Base-by-base conservation (phyloP, 805 yeast species). In the Cyberlindnera subsufficiens region DNA sequence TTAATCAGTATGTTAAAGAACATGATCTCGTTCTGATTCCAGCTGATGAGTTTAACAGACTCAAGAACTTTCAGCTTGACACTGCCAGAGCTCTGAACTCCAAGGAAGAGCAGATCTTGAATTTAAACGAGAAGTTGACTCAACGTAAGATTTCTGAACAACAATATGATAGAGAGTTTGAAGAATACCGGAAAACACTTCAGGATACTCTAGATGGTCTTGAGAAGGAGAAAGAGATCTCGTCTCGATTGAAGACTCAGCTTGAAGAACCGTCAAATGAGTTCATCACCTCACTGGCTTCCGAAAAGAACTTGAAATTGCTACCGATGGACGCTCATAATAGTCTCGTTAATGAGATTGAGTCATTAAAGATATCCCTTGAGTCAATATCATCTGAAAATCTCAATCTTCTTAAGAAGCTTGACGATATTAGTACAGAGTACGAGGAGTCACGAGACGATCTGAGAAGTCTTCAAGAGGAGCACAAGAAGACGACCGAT, bases 211-310 rank as follows among this genome's bases (percentile, higher is more conserved):
- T 39, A 4, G n/a, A 31, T 7, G 46, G 40, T 6, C 35, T 42
- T 14, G 38, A 34, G 20, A 30, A 32, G 22, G 48, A 43, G 10
- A 39, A 41, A 4, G 30, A 10, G 1, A 30, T 32, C 11, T 16
- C 42, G 13, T 9, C 30, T 8, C 37, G 35, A 18, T 34, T 54
- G 13, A 22, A 51, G 29, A 9, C 32, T 2, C 39, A 44, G 37
- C 6, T 57, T 6, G 45, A 40, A 5, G 42, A 44, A 8, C 76
- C 78, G 3, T 52, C 64, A 13, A 42, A 53, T 7, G 64, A 53
- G 1, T 55, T 50, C 29, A 42, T 66, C n/a, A 47, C 43, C 31
- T 42, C 50, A n/a, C 52, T 53, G 17, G 68, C 72, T 4, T n/a
- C 42, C 2, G 42, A 42, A n/a, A 44, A 46, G 25, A 44, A 47